Conservation (phyloP, 208 protist genomes). For the Crithidia sp. region DNA sequence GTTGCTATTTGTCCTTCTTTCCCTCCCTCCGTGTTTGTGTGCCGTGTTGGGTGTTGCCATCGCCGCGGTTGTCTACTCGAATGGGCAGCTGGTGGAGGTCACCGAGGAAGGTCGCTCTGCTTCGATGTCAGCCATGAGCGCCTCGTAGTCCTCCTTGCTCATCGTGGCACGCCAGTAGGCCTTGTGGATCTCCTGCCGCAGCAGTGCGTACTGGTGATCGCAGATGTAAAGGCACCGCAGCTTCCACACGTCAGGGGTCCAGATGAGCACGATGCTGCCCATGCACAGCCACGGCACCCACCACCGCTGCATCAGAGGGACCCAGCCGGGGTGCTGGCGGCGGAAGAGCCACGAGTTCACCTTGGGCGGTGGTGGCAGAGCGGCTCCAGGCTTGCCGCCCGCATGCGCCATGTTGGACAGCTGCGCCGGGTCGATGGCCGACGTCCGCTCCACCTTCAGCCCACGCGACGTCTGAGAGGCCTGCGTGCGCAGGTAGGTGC, state of each 20-base stretch:
- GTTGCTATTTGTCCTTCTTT: not conserved
- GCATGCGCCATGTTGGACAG: slow-evolving; percentile 18
- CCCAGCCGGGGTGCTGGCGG: slow-evolving; percentile 67
- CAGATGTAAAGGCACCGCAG: slow-evolving; percentile 72
- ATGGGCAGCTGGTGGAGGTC: slow-evolving; percentile 65
- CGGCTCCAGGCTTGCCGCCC: not conserved
- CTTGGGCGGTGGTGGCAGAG: slow-evolving; percentile 13
- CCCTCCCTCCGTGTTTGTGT: not conserved
- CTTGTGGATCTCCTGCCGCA: slow-evolving; percentile 71
- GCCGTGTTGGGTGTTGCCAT: not conserved
- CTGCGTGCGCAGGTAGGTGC: slow-evolving; percentile 46
- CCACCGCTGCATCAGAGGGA: slow-evolving; percentile 84
- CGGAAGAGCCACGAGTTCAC: slow-evolving; percentile 85
- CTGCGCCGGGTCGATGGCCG: slow-evolving; percentile 35
- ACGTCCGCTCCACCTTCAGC: slow-evolving; percentile 62
- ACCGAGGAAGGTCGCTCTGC: slow-evolving; percentile 44
- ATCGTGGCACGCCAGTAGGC: slow-evolving; percentile 82
- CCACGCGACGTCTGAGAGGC: slow-evolving; percentile 32
- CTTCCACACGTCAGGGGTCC: slow-evolving; percentile 89
- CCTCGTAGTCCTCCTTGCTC: slow-evolving; percentile 61
- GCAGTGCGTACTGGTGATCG: slow-evolving; percentile 72
- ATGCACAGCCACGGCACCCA: slow-evolving; percentile 80
- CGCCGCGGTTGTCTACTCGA: slow-evolving; percentile 27
- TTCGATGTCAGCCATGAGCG: slow-evolving; percentile 62
- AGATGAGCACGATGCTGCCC: slow-evolving; percentile 48